Base-by-base conservation (phyloP, 164 flowering plant species). In the Tinospora cordifolia region DNA sequence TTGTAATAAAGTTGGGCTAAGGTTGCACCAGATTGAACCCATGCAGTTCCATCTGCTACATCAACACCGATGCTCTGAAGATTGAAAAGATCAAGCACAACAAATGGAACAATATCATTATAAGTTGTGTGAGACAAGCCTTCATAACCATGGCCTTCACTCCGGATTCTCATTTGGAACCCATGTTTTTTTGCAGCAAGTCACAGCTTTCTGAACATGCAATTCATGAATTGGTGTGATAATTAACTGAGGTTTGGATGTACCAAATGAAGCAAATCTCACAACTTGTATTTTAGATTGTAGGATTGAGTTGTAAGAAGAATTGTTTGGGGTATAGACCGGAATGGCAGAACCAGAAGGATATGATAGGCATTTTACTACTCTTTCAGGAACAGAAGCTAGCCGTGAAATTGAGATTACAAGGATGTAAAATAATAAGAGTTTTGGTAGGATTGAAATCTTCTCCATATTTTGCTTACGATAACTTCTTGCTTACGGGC, bases 131-230 rank as follows among this genome's bases (percentile, higher is more conserved):
- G 17, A 13, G 70, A 67, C 5, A 67, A 57, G 24, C 62, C 70
- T 40, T 67, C 70, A 49, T 38, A 67, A 24, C 49, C 70, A 67
- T 67, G 70, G 8, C 70, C 70, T 6, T 62, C 70, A 12, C 70
- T 67, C 27, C 70, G 40, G 49, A 44, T 19, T 67, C 57, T 67
- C 2, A 67, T 14, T 12, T 47, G 70, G 6, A 67, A 14, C 22
- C 70, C 70, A 30, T 67, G 19, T n/a, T 9, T 67, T 67, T 24
- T 22, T 67, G 1, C 40, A 26, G 19, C 70, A 67, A 67, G 49
- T 30, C 12, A 67, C 62, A 27, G 41, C 62, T 27, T 22, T 11
- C 49, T 67, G 70, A 4, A 67, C 70, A 19, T 67, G 41, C 2
- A 62, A 47, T 67, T 67, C 60, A 19, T 67, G 40, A 40, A 47